A percentile compares a stretch with the other conserved stretches of the same genome.
Conservation (phyloP, 805 yeast species). For the Metschnikowia cubensis region DNA sequence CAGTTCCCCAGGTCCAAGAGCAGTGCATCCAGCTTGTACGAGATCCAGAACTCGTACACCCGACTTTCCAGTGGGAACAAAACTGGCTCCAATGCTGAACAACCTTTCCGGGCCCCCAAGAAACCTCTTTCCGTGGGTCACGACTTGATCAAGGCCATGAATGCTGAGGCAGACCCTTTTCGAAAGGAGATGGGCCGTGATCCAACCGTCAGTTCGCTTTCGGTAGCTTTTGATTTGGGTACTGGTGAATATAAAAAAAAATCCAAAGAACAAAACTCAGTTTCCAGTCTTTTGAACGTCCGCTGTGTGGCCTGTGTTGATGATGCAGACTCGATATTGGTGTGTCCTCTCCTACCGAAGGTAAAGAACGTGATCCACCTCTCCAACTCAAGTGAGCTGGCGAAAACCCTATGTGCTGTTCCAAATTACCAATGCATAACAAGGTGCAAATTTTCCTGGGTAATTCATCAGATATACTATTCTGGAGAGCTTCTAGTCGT, state of each 20-base stretch:
- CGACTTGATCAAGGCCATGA: slow-evolving; percentile 6
- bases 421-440: slow-evolving; percentile 2
- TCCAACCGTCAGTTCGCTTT: slow-evolving; percentile 11
- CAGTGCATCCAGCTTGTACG: slow-evolving; percentile 10
- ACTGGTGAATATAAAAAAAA: slow-evolving; percentile 10
- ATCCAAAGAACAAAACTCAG: slow-evolving; percentile 1
- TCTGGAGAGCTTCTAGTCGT: slow-evolving; percentile 9
- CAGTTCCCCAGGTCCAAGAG: slow-evolving; percentile 12
- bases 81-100: neutral
- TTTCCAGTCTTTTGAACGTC: slow-evolving; percentile 3
- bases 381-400: neutral
- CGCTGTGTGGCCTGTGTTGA: slow-evolving; percentile 11
- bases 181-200: slow-evolving; percentile 8
- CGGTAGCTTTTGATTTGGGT: slow-evolving; percentile 9
- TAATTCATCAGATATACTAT: slow-evolving; percentile 10
- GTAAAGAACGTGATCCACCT: slow-evolving; percentile 8
- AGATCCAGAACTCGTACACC: slow-evolving; percentile 10
- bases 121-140: neutral
- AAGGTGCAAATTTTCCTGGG: slow-evolving; percentile 7
- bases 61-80: slow-evolving; percentile 2
- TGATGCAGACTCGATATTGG: slow-evolving; percentile 4
- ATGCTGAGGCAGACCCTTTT: slow-evolving; percentile 11
- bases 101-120: neutral
- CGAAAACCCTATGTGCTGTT: slow-evolving; percentile 6
- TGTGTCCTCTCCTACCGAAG: slow-evolving; percentile 14